Percentiles rank a stretch among this genome's conserved stretches.
These are phyloP conservation scores for Tephrocybe sp. DNA, from an alignment of 768 basidiomycete genomes.

Conservation along the genomic window DNA sequence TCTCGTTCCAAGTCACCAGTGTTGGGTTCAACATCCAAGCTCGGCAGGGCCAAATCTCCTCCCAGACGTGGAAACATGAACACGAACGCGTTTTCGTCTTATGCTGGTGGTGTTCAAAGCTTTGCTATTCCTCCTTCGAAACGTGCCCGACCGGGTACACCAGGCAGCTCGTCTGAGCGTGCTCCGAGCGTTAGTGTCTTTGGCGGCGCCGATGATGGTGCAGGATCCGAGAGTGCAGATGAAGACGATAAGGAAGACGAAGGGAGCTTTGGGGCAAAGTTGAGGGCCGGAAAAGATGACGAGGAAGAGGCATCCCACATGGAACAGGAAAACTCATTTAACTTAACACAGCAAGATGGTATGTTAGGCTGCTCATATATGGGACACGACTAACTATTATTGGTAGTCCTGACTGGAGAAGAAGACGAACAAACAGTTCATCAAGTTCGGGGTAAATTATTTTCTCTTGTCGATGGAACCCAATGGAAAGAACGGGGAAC, in stretches of 20 bases:
- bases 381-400: slow-evolving; percentile 2
- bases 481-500: slow-evolving; percentile 80
- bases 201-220: slow-evolving; percentile 22
- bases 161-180: slow-evolving; percentile 46
- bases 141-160: slow-evolving; percentile 52
- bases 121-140: slow-evolving; percentile 53
- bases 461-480: slow-evolving; percentile 51
- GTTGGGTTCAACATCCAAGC: slow-evolving; percentile 38
- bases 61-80: slow-evolving; percentile 41
- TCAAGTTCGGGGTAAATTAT: slow-evolving; percentile 78
- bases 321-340: slow-evolving; percentile 41
- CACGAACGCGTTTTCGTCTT: slow-evolving; percentile 58
- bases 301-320: slow-evolving; percentile 51
- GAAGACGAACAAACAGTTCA: slow-evolving; percentile 78
- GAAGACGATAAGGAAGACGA: slow-evolving; percentile 48
- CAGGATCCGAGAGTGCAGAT: slow-evolving; percentile 35
- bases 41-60: slow-evolving; percentile 55
- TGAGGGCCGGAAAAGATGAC: slow-evolving; percentile 61
- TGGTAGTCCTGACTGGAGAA: slow-evolving; percentile 69
- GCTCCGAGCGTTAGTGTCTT: slow-evolving; percentile 24
- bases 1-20: slow-evolving; percentile 55
- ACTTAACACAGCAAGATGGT: slow-evolving; percentile 70
- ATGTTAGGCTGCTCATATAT: slow-evolving; percentile 25
- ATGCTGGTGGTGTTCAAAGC: slow-evolving; percentile 49
- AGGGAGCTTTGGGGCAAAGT: slow-evolving; percentile 58